These are phyloP conservation scores for Coccomyxa subellipsoidea DNA, from an alignment of 163 green algal genomes.

Conservation along the genomic window DNA sequence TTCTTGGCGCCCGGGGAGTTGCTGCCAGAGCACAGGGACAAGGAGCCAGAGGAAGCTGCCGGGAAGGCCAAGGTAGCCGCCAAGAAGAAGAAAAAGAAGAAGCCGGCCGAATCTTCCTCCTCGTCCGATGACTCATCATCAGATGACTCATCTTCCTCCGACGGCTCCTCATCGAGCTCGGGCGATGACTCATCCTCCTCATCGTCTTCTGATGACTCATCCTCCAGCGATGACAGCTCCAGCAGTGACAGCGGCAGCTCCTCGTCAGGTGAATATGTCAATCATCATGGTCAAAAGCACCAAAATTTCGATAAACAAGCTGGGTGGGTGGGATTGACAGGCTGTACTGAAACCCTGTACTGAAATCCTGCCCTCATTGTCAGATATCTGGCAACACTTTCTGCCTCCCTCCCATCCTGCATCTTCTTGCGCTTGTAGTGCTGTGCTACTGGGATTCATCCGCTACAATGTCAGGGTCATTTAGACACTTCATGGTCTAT, in stretches of 20 bases:
- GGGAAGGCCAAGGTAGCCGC: slow-evolving; percentile 1
- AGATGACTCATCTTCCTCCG: not conserved
- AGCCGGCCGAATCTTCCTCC: slow-evolving; percentile 7
- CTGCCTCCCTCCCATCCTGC: no score
- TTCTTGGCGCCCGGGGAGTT: slow-evolving; percentile 44
- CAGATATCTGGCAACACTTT: no score
- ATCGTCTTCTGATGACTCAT: slow-evolving; percentile 15
- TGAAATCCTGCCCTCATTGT: no score
- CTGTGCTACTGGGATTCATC: no score
- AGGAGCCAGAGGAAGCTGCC: not conserved
- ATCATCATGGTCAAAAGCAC: no score
- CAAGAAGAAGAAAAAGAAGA: slow-evolving; percentile 22
- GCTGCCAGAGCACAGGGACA: slow-evolving; percentile 25
- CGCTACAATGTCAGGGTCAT: no score
- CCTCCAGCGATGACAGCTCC: not conserved
- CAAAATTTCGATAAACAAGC: no score
- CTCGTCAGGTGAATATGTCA: not conserved
- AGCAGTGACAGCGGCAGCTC: not conserved
- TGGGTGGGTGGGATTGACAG: no score
- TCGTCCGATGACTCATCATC: not conserved
- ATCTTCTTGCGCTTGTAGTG: no score
- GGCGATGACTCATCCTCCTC: slow-evolving; percentile 20
- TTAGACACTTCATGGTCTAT: no score
- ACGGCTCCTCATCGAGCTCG: slow-evolving; percentile 15
- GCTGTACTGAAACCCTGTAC: no score